A percentile compares a stretch with the other conserved stretches of the same genome.
phyloP scores from a whole-genome alignment of 2,329 filamentous ascomycete species.

The Paraconiothyrium brasiliense region DNA sequence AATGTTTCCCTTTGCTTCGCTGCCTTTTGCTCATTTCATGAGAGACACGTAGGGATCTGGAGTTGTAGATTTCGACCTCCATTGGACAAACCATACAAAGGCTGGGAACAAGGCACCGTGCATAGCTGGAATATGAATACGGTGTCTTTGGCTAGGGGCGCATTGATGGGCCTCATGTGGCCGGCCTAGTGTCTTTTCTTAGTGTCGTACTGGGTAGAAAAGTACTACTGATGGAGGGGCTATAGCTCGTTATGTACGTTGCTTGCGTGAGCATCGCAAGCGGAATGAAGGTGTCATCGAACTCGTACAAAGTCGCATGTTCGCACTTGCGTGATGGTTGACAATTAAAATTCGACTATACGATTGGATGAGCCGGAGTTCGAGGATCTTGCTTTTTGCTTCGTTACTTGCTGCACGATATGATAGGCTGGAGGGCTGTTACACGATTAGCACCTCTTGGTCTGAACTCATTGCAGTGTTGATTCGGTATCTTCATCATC shows the following conservation, averaged over 20 bases:
- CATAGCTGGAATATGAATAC: constrained; percentile 39
- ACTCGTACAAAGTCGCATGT: neutral
- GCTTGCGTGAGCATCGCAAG: neutral
- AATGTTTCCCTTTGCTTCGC: constrained; percentile 22
- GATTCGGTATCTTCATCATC: too few relatives aligned
- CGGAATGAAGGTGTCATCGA: constrained; percentile 1
- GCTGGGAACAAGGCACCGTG: constrained; percentile 29
- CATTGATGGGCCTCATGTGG: neutral
- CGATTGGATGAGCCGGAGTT: too few relatives aligned
- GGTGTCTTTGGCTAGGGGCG: constrained; percentile 29
- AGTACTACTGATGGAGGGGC: neutral
- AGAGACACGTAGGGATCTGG: constrained; percentile 24
- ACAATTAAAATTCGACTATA: too few relatives aligned
- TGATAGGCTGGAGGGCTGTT: too few relatives aligned
- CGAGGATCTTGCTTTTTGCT: too few relatives aligned
- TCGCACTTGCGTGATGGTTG: too few relatives aligned
- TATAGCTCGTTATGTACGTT: neutral
- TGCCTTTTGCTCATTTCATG: constrained; percentile 19
- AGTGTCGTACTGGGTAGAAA: neutral
- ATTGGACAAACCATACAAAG: constrained; percentile 18
- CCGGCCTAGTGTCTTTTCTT: neutral
- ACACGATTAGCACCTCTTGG: too few relatives aligned
- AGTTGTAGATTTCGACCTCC: constrained; percentile 33
- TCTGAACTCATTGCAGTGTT: too few relatives aligned
- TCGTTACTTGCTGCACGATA: too few relatives aligned